These are phyloP conservation scores for Pseudogymnoascus verrucosus DNA, from an alignment of 2,329 filamentous ascomycete species.

Conservation along the genomic window DNA sequence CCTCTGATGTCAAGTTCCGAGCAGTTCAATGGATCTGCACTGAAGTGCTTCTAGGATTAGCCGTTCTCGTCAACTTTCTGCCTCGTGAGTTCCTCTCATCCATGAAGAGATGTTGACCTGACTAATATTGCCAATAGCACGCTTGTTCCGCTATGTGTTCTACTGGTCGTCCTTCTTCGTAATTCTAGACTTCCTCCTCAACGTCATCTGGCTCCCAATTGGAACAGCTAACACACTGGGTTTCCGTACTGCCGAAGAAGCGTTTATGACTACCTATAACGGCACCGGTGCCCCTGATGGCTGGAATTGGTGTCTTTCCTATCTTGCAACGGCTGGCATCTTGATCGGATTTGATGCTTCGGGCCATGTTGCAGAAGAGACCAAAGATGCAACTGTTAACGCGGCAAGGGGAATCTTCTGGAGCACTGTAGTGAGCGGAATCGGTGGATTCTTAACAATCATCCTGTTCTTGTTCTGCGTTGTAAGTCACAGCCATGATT, in stretches of 20 bases:
- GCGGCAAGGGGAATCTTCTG: slow-evolving; percentile 53
- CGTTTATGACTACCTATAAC: slow-evolving; percentile 54
- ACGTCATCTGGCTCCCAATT: slow-evolving; percentile 54
- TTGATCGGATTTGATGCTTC: slow-evolving; percentile 54
- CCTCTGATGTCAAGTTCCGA: slow-evolving; percentile 46
- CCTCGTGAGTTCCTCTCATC: slow-evolving; percentile 36
- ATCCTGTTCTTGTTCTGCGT: slow-evolving; percentile 53
- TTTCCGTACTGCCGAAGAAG: slow-evolving; percentile 50
- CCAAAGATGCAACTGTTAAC: slow-evolving; percentile 47
- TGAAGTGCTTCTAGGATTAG: slow-evolving; percentile 42
- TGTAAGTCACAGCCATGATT: slow-evolving; percentile 26
- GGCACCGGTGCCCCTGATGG: slow-evolving; percentile 45
- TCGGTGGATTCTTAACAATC: slow-evolving; percentile 47
- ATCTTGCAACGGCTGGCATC: slow-evolving; percentile 51
- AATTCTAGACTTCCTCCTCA: slow-evolving; percentile 49
- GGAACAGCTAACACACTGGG: slow-evolving; percentile 47
- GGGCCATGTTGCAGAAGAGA: slow-evolving; percentile 54
- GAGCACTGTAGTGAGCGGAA: slow-evolving; percentile 48
- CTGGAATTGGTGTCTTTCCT: slow-evolving; percentile 58
- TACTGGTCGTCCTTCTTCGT: slow-evolving; percentile 39
- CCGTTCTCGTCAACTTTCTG: slow-evolving; percentile 41
- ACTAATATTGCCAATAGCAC: slow-evolving; percentile 16
- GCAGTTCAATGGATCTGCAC: slow-evolving; percentile 54
- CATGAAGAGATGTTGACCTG: background rate
- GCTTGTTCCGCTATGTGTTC: slow-evolving; percentile 36